These are phyloP conservation scores for Skeletonema grethae DNA, from an alignment of 108 stramenopile species.

Conservation along the genomic window DNA sequence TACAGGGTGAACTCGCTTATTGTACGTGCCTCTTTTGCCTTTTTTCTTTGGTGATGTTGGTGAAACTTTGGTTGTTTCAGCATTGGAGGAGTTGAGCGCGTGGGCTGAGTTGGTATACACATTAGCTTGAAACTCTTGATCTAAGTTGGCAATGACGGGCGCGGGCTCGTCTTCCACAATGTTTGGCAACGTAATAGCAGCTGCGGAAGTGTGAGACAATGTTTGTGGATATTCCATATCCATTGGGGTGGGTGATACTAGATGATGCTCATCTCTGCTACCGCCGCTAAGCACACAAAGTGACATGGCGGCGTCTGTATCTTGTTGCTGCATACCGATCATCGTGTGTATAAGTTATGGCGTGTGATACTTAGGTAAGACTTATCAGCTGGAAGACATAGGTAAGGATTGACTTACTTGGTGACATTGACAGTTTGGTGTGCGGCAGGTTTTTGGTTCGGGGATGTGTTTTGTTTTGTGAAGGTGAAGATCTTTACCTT, in stretches of 20 bases:
- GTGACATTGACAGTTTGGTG: background rate
- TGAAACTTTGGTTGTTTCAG: background rate
- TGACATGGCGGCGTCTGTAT: conserved; percentile 7
- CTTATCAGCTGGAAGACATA: too few relatives aligned
- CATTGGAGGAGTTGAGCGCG: background rate
- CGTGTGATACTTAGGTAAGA: too few relatives aligned
- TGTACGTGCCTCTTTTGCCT: background rate
- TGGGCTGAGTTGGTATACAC: background rate
- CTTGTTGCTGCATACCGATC: background rate
- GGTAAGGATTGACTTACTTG: too few relatives aligned
- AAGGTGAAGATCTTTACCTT: too few relatives aligned
- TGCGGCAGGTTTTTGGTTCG: too few relatives aligned
- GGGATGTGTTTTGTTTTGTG: too few relatives aligned
- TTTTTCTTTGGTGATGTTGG: background rate
- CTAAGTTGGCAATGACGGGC: background rate
- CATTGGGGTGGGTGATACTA: background rate
- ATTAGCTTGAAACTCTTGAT: background rate
- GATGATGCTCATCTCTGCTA: background rate
- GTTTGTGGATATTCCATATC: background rate
- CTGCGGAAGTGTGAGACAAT: background rate
- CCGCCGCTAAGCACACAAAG: conserved; percentile 7
- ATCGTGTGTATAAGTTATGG: too few relatives aligned
- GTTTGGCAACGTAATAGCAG: background rate
- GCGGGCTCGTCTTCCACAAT: background rate
- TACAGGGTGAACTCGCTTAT: background rate